phyloP scores from a whole-genome alignment of 2,329 filamentous ascomycete species.

The Torrubiellomyces zombiae region DNA sequence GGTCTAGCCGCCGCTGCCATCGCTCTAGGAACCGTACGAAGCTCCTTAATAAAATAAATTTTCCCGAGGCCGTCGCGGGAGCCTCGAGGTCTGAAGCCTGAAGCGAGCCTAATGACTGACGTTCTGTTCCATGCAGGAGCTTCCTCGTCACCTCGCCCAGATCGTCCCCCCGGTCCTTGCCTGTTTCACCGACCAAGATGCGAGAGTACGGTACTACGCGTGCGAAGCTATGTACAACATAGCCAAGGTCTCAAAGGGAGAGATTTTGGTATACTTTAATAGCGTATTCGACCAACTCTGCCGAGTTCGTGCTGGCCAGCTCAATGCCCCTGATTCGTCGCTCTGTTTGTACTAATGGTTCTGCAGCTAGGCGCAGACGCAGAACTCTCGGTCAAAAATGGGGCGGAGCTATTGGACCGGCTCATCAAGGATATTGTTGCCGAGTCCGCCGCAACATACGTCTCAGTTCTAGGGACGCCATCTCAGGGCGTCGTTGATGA shows the following conservation, averaged over 20 bases:
- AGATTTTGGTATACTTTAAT: slow-evolving; percentile 95
- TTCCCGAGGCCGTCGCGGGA: too few relatives aligned
- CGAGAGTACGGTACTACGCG: slow-evolving; percentile 89
- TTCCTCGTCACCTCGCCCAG: slow-evolving; percentile 78
- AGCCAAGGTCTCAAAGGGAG: slow-evolving; percentile 95
- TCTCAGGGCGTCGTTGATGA: slow-evolving; percentile 28
- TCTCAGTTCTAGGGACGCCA: slow-evolving; percentile 64
- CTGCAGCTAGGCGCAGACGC: slow-evolving; percentile 79
- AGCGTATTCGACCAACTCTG: slow-evolving; percentile 94
- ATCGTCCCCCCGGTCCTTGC: slow-evolving; percentile 94
- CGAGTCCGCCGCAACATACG: slow-evolving; percentile 86
- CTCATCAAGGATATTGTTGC: slow-evolving; percentile 93
- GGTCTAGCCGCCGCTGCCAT: slow-evolving; percentile 91
- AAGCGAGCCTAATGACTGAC: too few relatives aligned
- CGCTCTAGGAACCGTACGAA: slow-evolving; percentile 76
- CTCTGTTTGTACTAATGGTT: slow-evolving; percentile 2
- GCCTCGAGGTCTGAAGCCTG: too few relatives aligned
- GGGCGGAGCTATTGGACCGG: slow-evolving; percentile 84
- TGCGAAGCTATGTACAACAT: slow-evolving; percentile 99
- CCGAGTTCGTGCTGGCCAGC: slow-evolving; percentile 43
- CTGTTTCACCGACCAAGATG: slow-evolving; percentile 97
- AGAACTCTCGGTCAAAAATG: slow-evolving; percentile 94
- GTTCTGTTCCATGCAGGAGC: slow-evolving; percentile 46
- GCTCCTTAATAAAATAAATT: too few relatives aligned
- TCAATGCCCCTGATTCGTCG: slow-evolving; percentile 2